Conservation (phyloP, 2,329 filamentous ascomycete genomes). For the Fusarium poae region DNA sequence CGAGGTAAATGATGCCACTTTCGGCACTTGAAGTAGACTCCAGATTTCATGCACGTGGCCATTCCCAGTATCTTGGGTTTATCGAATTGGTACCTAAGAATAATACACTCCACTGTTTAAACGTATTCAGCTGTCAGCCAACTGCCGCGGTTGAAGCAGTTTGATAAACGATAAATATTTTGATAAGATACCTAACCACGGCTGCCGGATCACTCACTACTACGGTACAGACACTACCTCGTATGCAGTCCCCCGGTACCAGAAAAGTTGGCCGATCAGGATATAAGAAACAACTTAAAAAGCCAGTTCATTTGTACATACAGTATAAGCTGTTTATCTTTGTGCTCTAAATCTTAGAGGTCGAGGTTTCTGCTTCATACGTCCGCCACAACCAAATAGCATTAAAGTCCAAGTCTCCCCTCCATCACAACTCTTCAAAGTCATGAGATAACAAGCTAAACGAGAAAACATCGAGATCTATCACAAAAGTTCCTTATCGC, state of each 20-base stretch:
- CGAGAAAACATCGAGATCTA: slow-evolving; percentile 25
- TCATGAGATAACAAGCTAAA: background rate
- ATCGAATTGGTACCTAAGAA: background rate
- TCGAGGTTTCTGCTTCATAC: too few relatives aligned
- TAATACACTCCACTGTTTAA: slow-evolving; percentile 17
- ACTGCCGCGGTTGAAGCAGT: background rate
- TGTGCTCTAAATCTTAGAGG: too few relatives aligned
- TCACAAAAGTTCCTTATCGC: slow-evolving; percentile 29
- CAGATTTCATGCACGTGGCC: slow-evolving; percentile 10
- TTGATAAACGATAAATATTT: background rate
- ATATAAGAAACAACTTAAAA: too few relatives aligned
- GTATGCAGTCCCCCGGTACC: background rate
- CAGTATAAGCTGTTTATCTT: too few relatives aligned
- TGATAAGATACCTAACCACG: background rate
- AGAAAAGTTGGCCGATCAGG: too few relatives aligned
- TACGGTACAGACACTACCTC: background rate
- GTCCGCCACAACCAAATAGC: background rate
- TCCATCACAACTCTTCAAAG: background rate
- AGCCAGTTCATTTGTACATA: too few relatives aligned
- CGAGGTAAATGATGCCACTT: slow-evolving; percentile 1
- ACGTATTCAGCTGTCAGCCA: background rate
- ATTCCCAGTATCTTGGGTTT: slow-evolving; percentile 2
- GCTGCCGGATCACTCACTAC: background rate
- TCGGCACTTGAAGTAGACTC: slow-evolving; percentile 5
- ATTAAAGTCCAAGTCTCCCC: background rate